Conservation (phyloP, 2,329 filamentous ascomycete species). For the Xylaria multiplex region DNA sequence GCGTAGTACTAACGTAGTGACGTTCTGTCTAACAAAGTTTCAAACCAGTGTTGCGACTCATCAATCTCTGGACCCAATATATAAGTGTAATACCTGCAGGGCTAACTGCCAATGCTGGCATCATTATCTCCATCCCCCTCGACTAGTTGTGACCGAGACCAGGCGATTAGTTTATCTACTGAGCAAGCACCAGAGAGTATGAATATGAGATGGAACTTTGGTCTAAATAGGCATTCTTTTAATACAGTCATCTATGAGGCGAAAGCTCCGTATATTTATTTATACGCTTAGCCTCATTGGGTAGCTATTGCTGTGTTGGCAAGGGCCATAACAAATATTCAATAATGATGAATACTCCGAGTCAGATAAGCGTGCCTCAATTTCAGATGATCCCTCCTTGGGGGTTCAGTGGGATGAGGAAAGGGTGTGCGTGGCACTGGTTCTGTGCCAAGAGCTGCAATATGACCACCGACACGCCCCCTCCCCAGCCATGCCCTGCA, state of each 20-base stretch:
- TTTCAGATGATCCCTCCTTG: slow-evolving; percentile 40
- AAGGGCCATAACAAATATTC: slow-evolving; percentile 38
- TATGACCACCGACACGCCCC: slow-evolving; percentile 45
- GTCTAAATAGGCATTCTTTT: slow-evolving; percentile 1
- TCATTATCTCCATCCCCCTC: background rate
- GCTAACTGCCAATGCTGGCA: background rate
- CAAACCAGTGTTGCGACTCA: background rate
- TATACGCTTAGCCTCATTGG: slow-evolving; percentile 42
- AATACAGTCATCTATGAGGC: slow-evolving; percentile 19
- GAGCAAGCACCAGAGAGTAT: background rate
- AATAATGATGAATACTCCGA: slow-evolving; percentile 49
- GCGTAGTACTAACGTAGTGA: slow-evolving; percentile 18
- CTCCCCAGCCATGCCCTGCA: slow-evolving; percentile 42
- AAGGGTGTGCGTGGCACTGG: slow-evolving; percentile 40
- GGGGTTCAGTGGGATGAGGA: slow-evolving; percentile 36
- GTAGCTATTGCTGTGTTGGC: slow-evolving; percentile 45
- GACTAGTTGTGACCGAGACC: background rate
- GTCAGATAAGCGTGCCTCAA: slow-evolving; percentile 48
- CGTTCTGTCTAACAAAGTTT: slow-evolving; percentile 1
- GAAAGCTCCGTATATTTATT: slow-evolving; percentile 4
- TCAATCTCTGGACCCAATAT: background rate
- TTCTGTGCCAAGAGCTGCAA: slow-evolving; percentile 45
- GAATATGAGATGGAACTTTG: background rate
- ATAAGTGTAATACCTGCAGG: no score
- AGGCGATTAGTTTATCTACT: background rate